phyloP scores from a whole-genome alignment of 1,139 yeast genomes.

The Candida tropicalis region DNA sequence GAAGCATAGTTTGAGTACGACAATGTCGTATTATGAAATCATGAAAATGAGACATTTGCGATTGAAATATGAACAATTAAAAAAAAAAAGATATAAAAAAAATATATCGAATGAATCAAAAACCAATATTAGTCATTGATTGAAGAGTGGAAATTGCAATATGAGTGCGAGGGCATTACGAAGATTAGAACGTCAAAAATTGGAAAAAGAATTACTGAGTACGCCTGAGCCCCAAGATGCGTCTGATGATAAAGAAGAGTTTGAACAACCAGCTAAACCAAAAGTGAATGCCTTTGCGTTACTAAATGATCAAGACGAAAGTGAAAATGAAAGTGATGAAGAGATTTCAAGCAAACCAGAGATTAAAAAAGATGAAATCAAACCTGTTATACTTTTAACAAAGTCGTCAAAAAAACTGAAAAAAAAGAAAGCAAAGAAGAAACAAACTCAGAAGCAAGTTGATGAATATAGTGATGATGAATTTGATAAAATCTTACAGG shows the following conservation, averaged over 20 bases:
- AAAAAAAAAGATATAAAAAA: neutral
- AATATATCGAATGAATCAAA: no score
- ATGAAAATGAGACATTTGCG: no score
- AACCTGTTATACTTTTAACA: slow-evolving; percentile 3
- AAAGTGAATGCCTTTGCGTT: slow-evolving; percentile 58
- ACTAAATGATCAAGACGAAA: slow-evolving; percentile 44
- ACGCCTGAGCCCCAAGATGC: neutral
- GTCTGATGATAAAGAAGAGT: slow-evolving; percentile 16
- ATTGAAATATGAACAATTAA: no score
- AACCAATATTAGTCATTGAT: neutral
- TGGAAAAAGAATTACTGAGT: slow-evolving; percentile 23
- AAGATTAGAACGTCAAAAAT: slow-evolving; percentile 48
- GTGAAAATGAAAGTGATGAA: slow-evolving; percentile 26
- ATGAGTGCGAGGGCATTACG: slow-evolving; percentile 76
- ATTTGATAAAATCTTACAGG: slow-evolving; percentile 42
- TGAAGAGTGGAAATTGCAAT: neutral
- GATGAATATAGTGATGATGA: slow-evolving; percentile 41
- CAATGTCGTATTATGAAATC: no score
- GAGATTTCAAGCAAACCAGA: neutral
- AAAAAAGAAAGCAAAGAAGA: slow-evolving; percentile 21
- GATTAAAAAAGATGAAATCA: neutral
- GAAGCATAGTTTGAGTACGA: no score
- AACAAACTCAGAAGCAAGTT: slow-evolving; percentile 19
- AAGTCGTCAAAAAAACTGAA: slow-evolving; percentile 15
- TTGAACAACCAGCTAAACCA: slow-evolving; percentile 9